Conservation (phyloP, 163 green algal species). For the Trebouxia gelatinosa region DNA sequence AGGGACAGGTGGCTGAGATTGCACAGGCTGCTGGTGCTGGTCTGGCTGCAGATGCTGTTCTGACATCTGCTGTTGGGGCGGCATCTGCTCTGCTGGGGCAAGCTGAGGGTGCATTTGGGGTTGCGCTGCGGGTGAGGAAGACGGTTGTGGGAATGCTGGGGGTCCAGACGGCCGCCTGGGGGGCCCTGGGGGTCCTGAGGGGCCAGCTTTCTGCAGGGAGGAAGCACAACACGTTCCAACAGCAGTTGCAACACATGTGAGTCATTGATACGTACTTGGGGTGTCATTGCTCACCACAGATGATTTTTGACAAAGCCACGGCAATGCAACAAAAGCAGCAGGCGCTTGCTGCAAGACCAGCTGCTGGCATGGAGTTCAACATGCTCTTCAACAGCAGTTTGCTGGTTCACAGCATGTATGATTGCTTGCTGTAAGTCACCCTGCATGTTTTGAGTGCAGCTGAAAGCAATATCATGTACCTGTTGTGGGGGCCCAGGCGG, state of each 20-base stretch:
- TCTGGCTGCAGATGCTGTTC: not conserved
- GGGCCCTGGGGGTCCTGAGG: not conserved
- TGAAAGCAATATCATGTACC: no score
- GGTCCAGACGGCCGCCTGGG: conserved; percentile 2
- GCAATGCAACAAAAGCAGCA: conserved; percentile 25
- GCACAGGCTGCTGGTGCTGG: not conserved
- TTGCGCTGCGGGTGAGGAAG: not conserved
- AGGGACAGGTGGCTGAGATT: not conserved
- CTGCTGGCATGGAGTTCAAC: no score
- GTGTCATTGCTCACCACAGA: no score
- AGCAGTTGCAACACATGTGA: no score
- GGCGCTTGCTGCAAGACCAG: no score
- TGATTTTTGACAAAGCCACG: no score
- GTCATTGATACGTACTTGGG: conserved; percentile 2
- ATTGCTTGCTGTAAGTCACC: no score
- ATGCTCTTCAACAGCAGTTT: no score
- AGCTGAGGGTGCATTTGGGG: not conserved
- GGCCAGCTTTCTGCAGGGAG: no score
- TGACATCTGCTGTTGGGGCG: conserved; percentile 5
- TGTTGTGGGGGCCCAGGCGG: conserved; percentile 26
- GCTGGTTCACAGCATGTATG: no score
- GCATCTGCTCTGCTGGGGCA: conserved; percentile 6
- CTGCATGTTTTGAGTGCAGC: no score
- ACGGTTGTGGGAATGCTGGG: not conserved
- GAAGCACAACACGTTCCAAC: no score